Evolutionary conservation across 805 yeast genomes (phyloP), one percentile per base, ranked within the genome.

Genomic region (Cyberlindnera maclurae): DNA sequence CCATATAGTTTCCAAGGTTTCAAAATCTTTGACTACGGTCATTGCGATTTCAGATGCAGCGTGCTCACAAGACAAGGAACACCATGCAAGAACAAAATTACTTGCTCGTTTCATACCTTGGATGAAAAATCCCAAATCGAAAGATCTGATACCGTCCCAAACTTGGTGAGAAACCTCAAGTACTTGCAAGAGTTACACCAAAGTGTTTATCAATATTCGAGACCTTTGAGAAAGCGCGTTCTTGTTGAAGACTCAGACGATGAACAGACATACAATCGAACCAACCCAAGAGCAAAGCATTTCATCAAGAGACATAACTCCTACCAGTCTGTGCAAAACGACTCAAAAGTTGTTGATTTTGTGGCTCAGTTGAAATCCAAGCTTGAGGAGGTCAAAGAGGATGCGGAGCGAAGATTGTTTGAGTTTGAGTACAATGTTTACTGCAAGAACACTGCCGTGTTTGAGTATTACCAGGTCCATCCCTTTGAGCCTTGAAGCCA

Each of bases 121-220:
- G 26, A 15, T 4, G 46, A 46, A 17, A 50, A 47, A 26, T 29
- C 43, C 5, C 24, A 17, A 9, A 34, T 50, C 13, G 39, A 36
- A 29, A 39, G 53, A 38, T 31, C 36, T 12, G 43, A 40, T 18
- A 38, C 44, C 3, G 17, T 46, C 4, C 31, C 33, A 10, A 38
- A 43, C 29, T 31, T 51, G 35, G 33, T 51, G n/a, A 41, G 27
- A 18, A 51, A 45, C 28, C 45, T 36, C 36, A 69, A 68, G 42
- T 73, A 70, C 46, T 68, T 77, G 26, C 44, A 43, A 13, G 27
- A 26, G 13, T 20, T 40, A 15, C 40, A 42, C 11, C 33, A 31
- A 8, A 24, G 29, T 15, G 36, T 36, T 9, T 28, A 31, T 30
- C 29, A 16, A 16, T 13, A 7, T 13, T 31, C 39, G 8, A 41